phyloP scores from a whole-genome alignment of 345 rosid species.

The Gynandropsis gynandra region DNA sequence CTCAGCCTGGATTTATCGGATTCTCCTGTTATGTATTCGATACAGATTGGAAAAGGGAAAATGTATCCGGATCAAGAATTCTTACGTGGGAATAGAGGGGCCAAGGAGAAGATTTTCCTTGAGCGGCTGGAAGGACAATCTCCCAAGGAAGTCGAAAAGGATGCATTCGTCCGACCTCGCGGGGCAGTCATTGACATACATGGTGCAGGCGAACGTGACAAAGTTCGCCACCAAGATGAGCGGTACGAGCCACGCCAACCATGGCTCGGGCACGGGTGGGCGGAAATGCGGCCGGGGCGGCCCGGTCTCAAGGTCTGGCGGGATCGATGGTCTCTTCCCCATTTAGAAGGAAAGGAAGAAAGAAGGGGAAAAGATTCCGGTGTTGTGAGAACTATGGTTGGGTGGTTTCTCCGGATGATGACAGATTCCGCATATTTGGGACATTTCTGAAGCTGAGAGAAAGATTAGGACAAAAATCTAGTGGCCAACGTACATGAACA shows the following conservation, averaged over 20 bases:
- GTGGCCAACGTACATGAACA: conserved; percentile 19
- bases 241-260: conserved; percentile 69
- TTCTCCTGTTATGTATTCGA: conserved; percentile 1
- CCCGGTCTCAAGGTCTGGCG: conserved; percentile 27
- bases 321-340: conserved; percentile 32
- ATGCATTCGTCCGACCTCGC: conserved; percentile 36
- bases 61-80: neutral
- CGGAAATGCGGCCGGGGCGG: conserved; percentile 30
- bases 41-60: neutral
- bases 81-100: conserved; percentile 61
- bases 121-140: conserved; percentile 50
- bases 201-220: conserved; percentile 38
- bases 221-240: conserved; percentile 40
- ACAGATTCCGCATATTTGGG: conserved; percentile 10
- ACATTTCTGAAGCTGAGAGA: conserved; percentile 25
- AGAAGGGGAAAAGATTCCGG: conserved; percentile 21
- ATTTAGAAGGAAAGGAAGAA: conserved; percentile 28
- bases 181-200: conserved; percentile 73
- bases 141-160: conserved; percentile 34
- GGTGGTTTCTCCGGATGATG: conserved; percentile 11
- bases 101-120: conserved; percentile 51
- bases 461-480: conserved; percentile 22
- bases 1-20: conserved; percentile 41
- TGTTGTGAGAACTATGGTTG: conserved; percentile 8
- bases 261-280: conserved; percentile 40